A percentile compares a stretch with the other conserved stretches of the same genome.
phyloP scores from a whole-genome alignment of 2,329 filamentous ascomycete genomes.

The Sphaerulina populicola region DNA sequence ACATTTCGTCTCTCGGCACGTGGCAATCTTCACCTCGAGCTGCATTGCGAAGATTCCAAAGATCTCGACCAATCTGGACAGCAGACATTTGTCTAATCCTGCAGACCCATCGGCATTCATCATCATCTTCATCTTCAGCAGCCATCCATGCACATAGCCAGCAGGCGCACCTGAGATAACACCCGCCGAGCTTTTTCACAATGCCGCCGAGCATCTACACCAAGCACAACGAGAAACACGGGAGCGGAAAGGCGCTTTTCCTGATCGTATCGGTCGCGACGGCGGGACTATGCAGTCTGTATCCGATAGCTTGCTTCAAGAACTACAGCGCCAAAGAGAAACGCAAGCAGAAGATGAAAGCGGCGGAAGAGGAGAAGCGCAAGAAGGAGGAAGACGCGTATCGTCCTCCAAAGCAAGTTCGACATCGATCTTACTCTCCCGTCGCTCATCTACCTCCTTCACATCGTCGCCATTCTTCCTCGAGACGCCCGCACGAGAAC shows the following conservation, averaged over 20 bases:
- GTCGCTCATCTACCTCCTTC: slow-evolving; percentile 19
- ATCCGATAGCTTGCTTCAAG: slow-evolving; percentile 32
- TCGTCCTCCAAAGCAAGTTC: slow-evolving; percentile 20
- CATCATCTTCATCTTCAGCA: not conserved
- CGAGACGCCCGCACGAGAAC: slow-evolving; percentile 19
- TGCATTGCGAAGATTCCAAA: not conserved
- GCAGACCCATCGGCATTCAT: not conserved
- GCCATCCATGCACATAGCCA: not conserved
- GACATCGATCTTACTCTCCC: slow-evolving; percentile 26
- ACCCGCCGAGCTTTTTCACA: slow-evolving; percentile 3
- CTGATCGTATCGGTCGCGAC: slow-evolving; percentile 25
- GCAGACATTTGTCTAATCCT: not conserved
- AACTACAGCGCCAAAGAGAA: slow-evolving; percentile 31
- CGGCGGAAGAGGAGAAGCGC: slow-evolving; percentile 22
- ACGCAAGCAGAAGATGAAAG: slow-evolving; percentile 21
- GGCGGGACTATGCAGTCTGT: slow-evolving; percentile 32
- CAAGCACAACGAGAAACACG: slow-evolving; percentile 28
- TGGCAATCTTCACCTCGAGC: not conserved
- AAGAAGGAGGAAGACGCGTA: slow-evolving; percentile 25
- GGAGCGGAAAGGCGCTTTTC: slow-evolving; percentile 30
- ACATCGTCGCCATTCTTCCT: slow-evolving; percentile 20
- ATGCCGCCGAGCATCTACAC: slow-evolving; percentile 25
- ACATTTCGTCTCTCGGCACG: not conserved
- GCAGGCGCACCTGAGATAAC: slow-evolving; percentile 10
- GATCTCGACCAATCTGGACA: slow-evolving; percentile 30